These are phyloP conservation scores for Penicillium sp. DNA, from an alignment of 2,329 filamentous ascomycete species.

Conservation along the genomic window DNA sequence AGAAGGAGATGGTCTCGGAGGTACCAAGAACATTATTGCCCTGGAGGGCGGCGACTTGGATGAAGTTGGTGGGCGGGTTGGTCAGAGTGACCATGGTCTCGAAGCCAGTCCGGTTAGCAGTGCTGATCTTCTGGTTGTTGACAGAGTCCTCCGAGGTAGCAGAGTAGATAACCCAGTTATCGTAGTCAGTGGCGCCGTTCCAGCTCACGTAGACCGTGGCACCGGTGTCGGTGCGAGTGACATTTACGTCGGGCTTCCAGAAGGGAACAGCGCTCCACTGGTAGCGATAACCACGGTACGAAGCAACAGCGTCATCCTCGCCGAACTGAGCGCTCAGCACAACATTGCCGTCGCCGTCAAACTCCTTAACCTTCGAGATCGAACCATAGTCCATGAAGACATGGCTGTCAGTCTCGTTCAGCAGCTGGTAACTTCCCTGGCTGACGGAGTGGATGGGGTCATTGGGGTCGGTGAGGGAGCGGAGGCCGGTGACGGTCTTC, in stretches of 20 bases:
- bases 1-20: background rate
- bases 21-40: slow-evolving; percentile 3
- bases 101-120: slow-evolving; percentile 14
- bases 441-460: slow-evolving; percentile 33
- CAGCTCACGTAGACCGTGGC: slow-evolving; percentile 13
- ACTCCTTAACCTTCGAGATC: slow-evolving; percentile 42
- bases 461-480: slow-evolving; percentile 24
- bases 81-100: slow-evolving; percentile 12
- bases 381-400: slow-evolving; percentile 42
- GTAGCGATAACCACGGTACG: slow-evolving; percentile 43
- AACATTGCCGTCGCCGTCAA: slow-evolving; percentile 33
- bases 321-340: slow-evolving; percentile 40
- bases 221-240: slow-evolving; percentile 16
- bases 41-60: slow-evolving; percentile 9
- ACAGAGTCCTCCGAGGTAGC: background rate
- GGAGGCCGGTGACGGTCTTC: slow-evolving; percentile 26
- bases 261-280: slow-evolving; percentile 39
- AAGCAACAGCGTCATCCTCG: slow-evolving; percentile 32
- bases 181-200: slow-evolving; percentile 17
- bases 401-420: slow-evolving; percentile 30
- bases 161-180: slow-evolving; percentile 12
- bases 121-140: background rate
- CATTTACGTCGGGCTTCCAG: slow-evolving; percentile 31
- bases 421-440: slow-evolving; percentile 34
- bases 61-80: background rate